phyloP scores from a whole-genome alignment of 2,329 filamentous ascomycete genomes.

The Penicillium palitans region DNA sequence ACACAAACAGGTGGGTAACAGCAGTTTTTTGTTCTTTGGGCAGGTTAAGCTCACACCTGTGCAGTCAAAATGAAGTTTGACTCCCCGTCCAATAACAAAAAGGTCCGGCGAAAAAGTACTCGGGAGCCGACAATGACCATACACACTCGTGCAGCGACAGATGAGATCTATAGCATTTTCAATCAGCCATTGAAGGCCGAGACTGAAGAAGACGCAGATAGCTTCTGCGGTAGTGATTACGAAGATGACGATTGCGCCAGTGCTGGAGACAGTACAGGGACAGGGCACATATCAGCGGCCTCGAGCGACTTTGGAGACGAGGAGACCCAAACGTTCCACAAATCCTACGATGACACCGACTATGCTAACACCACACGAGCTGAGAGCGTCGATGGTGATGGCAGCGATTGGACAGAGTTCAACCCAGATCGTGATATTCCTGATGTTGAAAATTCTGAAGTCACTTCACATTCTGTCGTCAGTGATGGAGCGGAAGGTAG shows the following conservation, averaged over 20 bases:
- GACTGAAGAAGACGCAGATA: constrained; percentile 56
- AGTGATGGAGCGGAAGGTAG: constrained; percentile 36
- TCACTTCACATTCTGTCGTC: constrained; percentile 22
- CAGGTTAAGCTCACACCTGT: constrained; percentile 31
- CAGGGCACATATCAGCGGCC: constrained; percentile 66
- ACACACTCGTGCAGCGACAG: constrained; percentile 89
- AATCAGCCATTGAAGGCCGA: constrained; percentile 72
- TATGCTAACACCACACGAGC: constrained; percentile 44
- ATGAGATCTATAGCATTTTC: constrained; percentile 97
- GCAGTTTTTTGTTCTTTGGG: not conserved
- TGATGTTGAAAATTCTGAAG: constrained; percentile 33
- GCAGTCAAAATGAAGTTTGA: constrained; percentile 92
- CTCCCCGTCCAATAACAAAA: constrained; percentile 79
- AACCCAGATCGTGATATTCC: constrained; percentile 71
- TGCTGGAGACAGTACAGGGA: constrained; percentile 78
- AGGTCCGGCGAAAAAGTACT: constrained; percentile 74
- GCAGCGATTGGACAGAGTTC: constrained; percentile 86
- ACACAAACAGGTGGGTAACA: constrained; percentile 77
- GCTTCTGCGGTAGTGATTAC: constrained; percentile 65
- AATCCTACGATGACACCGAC: constrained; percentile 46
- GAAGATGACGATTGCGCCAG: constrained; percentile 78
- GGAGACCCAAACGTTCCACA: constrained; percentile 43
- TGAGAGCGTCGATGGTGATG: constrained; percentile 55
- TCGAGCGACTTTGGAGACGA: constrained; percentile 68
- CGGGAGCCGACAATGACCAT: constrained; percentile 96